Base-by-base conservation (phyloP, 2,329 filamentous ascomycete species). In the Peltaster fructicola region DNA sequence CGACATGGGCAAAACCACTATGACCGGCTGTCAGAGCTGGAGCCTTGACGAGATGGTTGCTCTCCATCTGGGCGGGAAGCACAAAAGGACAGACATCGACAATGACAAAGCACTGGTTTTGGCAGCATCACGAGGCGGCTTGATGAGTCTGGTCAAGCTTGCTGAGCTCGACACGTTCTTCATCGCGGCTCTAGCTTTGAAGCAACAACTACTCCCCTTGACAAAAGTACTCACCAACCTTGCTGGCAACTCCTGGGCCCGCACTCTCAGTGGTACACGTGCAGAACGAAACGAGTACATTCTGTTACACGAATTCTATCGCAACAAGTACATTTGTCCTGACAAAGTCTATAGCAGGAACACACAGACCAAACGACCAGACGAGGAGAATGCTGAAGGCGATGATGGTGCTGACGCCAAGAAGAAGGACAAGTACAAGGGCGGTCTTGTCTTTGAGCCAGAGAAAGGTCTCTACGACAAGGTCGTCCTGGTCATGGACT, bases 381-480 rank as follows among this genome's bases (percentile, higher is more conserved):
- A 56, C 9, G 76, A 81, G 27, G 79, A 84, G 25, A 76, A 81
- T 24, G 56, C 61, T 11, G 73, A 76, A 6, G 76, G 79, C 23
- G 77, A 74, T 12, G 37, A 33, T 4, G 68, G 62, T 6, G 56
- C 48, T 2, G 78, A 81, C 34, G 68, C 66, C 31, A 98, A 93
- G 57, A 98, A 95, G 63, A 98, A 93, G 52, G 90, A 98, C 56
- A 98, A 95, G 53, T 98, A 77, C 61, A 95, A 98, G 59, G 88
- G 88, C 47, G 88, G 90, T 62, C 71, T 98, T 15, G 88, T 98
- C 29, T 95, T 98, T 41, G 88, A 98, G 50, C 88, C 88, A 4
- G 84, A 95, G 50, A 93, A 85, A 52, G 88, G 90, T 10, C 65
- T 98, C 4, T 98, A 98, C 47, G 88, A 98, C 63, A 91, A 90